Conservation (phyloP, 2,329 filamentous ascomycete genomes). For the Huntiella omanensis region DNA sequence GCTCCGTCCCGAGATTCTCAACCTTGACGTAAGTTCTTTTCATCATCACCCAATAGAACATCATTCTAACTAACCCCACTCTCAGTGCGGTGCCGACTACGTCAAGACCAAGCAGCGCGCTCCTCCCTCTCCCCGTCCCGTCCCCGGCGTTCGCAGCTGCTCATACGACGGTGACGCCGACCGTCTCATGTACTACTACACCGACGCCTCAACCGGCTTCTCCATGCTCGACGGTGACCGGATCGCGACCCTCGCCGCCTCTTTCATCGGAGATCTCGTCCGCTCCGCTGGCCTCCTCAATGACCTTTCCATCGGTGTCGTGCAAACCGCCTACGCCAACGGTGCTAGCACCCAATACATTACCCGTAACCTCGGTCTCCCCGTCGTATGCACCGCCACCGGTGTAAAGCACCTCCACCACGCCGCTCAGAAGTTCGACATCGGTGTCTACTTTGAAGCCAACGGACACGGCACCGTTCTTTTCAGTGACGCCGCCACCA, state of each 20-base stretch:
- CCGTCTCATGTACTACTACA: constrained; percentile 87
- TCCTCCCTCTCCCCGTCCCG: constrained; percentile 63
- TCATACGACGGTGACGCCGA: constrained; percentile 93
- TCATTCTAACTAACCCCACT: background rate
- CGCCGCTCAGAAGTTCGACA: constrained; percentile 83
- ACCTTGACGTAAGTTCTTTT: constrained; percentile 50
- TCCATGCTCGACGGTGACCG: constrained; percentile 89
- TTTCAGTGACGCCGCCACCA: constrained; percentile 70
- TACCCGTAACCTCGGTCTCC: constrained; percentile 67
- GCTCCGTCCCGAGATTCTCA: constrained; percentile 71
- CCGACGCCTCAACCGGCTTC: constrained; percentile 66
- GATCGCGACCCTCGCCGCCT: constrained; percentile 83
- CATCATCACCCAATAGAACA: background rate
- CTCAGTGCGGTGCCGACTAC: constrained; percentile 82
- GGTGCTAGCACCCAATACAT: constrained; percentile 88
- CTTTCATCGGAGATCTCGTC: constrained; percentile 80
- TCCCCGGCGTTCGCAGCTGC: constrained; percentile 59
- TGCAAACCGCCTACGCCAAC: constrained; percentile 96
- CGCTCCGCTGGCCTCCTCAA: constrained; percentile 59
- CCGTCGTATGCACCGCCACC: constrained; percentile 81
- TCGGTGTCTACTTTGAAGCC: constrained; percentile 96
- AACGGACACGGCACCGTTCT: constrained; percentile 95
- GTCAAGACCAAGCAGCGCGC: constrained; percentile 94
- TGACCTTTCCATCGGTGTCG: constrained; percentile 76
- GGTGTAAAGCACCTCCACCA: constrained; percentile 97